Percentiles rank a stretch among this genome's conserved stretches.
phyloP scores from a whole-genome alignment of 805 yeast genomes.

The Metschnikowia continentalis region DNA sequence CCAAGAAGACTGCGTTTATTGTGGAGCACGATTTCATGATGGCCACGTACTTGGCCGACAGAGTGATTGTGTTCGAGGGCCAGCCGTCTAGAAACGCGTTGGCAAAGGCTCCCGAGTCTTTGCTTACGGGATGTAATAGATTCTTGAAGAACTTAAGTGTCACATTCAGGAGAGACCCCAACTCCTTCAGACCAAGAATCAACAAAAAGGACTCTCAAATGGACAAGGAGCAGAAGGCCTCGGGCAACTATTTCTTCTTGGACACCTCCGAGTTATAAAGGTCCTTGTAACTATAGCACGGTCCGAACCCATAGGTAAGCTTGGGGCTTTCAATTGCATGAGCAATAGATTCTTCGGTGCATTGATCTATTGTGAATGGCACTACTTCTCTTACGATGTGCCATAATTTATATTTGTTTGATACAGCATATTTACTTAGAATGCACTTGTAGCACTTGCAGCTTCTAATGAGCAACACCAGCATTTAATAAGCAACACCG shows the following conservation, averaged over 20 bases:
- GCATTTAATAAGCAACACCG: no score
- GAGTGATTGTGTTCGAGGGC: conserved; percentile 98
- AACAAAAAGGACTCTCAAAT: conserved; percentile 96
- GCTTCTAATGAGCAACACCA: no score
- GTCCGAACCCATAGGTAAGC: conserved; percentile 5
- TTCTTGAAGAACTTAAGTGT: conserved; percentile 96
- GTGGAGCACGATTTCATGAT: conserved; percentile 99
- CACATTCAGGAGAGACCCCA: conserved; percentile 99
- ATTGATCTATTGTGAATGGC: conserved; percentile 16
- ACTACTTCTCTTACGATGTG: conserved; percentile 15
- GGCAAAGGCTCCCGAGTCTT: conserved; percentile 87
- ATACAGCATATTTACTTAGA: conserved; percentile 11
- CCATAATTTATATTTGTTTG: conserved; percentile 14
- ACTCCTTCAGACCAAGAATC: conserved; percentile 96
- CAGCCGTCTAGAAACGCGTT: conserved; percentile 77
- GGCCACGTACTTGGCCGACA: conserved; percentile 99
- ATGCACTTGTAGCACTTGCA: no score
- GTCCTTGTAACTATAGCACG: conserved; percentile 7
- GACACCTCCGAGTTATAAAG: conserved; percentile 51
- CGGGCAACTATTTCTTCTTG: conserved; percentile 95
- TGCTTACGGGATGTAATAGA: conserved; percentile 94
- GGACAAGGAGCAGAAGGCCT: conserved; percentile 94
- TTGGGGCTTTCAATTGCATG: conserved; percentile 18
- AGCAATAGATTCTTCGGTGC: conserved; percentile 13
- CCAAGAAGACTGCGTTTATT: conserved; percentile 97